These are phyloP conservation scores for Babjeviella inositovora DNA, from an alignment of 805 yeast species.

Conservation along the genomic window DNA sequence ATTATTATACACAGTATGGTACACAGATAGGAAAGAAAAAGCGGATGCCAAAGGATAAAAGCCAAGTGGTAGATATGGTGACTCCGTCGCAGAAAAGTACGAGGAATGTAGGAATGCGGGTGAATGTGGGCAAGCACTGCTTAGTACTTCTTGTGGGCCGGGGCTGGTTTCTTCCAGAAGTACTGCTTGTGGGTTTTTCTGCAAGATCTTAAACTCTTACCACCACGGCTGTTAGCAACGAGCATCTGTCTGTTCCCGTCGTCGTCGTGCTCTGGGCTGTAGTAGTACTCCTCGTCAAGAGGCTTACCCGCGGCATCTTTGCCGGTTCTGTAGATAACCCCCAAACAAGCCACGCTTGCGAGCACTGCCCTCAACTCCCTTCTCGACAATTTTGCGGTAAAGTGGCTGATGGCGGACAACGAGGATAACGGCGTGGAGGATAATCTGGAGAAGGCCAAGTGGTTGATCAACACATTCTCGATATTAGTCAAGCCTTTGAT, in stretches of 20 bases:
- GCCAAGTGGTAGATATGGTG: no score
- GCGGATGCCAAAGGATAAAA: no score
- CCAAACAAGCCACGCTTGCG: slow-evolving; percentile 41
- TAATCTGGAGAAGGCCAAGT: slow-evolving; percentile 78
- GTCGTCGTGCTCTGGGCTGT: slow-evolving; percentile 67
- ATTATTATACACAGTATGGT: no score
- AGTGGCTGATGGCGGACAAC: slow-evolving; percentile 44
- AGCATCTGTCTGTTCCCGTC: slow-evolving; percentile 54
- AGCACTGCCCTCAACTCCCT: slow-evolving; percentile 26
- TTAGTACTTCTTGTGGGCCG: no score
- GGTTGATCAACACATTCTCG: slow-evolving; percentile 58
- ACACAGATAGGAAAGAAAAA: no score
- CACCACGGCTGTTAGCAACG: slow-evolving; percentile 68
- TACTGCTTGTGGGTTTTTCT: slow-evolving; percentile 89
- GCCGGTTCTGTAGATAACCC: slow-evolving; percentile 79
- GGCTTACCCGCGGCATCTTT: slow-evolving; percentile 96
- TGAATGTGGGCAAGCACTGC: no score
- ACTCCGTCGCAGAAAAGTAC: no score
- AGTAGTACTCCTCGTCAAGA: slow-evolving; percentile 87
- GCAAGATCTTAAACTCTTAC: slow-evolving; percentile 71
- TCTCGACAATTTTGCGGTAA: slow-evolving; percentile 26
- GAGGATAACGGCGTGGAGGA: slow-evolving; percentile 77
- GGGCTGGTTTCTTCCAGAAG: slow-evolving; percentile 56
- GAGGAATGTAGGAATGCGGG: no score
- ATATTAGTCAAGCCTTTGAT: slow-evolving; percentile 32